Percentiles rank a stretch among this genome's conserved stretches.
Evolutionary conservation across 73 alveolate species (phyloP).

Genomic region (Stentor roeselii): DNA sequence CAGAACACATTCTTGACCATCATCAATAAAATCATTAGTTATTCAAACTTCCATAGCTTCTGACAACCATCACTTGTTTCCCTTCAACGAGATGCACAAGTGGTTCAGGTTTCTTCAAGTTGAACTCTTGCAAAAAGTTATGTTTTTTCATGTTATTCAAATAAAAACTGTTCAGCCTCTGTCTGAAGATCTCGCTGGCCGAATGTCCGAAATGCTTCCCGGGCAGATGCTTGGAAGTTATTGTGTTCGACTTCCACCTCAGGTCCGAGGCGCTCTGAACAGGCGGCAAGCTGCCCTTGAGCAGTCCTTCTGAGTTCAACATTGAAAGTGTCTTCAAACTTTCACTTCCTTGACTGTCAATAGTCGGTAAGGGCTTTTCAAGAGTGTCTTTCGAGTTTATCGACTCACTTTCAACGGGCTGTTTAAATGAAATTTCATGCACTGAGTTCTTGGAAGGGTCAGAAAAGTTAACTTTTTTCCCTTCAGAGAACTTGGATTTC

Average conservation of each 20-base stretch:
- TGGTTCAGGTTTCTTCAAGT: background rate
- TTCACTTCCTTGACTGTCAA: background rate
- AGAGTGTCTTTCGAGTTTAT: background rate
- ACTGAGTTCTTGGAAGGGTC: background rate
- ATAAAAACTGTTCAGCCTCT: background rate
- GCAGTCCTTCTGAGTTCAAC: background rate
- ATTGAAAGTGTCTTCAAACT: background rate
- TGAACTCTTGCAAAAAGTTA: background rate
- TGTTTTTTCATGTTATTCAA: background rate
- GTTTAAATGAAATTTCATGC: background rate
- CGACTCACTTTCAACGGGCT: background rate
- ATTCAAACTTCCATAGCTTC: too few species aligned
- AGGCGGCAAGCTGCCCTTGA: background rate
- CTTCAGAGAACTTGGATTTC: background rate
- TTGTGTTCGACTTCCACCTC: background rate
- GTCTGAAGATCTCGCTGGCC: background rate
- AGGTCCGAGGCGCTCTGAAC: background rate
- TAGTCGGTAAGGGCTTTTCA: background rate
- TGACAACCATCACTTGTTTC: background rate
- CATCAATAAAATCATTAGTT: too few species aligned
- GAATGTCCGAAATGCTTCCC: background rate
- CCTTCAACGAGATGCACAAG: background rate
- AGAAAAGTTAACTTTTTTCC: background rate
- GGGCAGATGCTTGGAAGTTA: background rate
- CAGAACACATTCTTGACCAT: too few species aligned